Evolutionary conservation across 352 stramenopile genomes (phyloP).

Genomic region (Hyphochytrium catenoides): DNA sequence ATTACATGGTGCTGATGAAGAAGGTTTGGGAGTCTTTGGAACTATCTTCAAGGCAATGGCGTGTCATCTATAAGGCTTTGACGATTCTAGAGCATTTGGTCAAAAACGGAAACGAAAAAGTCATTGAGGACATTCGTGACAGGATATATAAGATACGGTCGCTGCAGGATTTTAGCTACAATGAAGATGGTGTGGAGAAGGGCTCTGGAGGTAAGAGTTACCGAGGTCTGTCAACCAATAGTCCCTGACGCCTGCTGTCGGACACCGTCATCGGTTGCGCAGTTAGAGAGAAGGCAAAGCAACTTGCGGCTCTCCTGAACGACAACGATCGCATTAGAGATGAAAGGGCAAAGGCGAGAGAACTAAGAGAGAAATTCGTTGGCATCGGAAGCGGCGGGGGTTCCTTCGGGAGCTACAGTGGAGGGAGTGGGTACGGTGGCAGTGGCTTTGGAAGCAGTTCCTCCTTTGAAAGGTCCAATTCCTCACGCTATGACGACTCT

Average conservation of each 20-base stretch:
- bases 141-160: conserved; percentile 76
- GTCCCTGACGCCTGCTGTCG: neutral
- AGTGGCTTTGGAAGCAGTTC: conserved; percentile 3
- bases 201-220: conserved; percentile 34
- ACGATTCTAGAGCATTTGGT: conserved; percentile 90
- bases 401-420: conserved; percentile 10
- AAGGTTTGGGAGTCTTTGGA: conserved; percentile 87
- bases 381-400: conserved; percentile 37
- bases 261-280: neutral
- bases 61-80: conserved; percentile 85
- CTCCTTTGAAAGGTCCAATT: no score
- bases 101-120: conserved; percentile 91
- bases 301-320: conserved; percentile 57
- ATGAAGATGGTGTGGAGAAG: conserved; percentile 55
- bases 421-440: conserved; percentile 9
- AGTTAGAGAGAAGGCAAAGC: conserved; percentile 69
- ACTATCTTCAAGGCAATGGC: conserved; percentile 71
- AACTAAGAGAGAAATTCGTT: conserved; percentile 61
- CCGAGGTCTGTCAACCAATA: neutral
- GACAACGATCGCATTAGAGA: conserved; percentile 64
- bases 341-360: conserved; percentile 53
- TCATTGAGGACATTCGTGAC: conserved; percentile 86
- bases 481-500: no score
- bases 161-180: conserved; percentile 63
- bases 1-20: conserved; percentile 58